Base-by-base conservation (phyloP, 2,329 filamentous ascomycete genomes). In the Alternaria arbusti region DNA sequence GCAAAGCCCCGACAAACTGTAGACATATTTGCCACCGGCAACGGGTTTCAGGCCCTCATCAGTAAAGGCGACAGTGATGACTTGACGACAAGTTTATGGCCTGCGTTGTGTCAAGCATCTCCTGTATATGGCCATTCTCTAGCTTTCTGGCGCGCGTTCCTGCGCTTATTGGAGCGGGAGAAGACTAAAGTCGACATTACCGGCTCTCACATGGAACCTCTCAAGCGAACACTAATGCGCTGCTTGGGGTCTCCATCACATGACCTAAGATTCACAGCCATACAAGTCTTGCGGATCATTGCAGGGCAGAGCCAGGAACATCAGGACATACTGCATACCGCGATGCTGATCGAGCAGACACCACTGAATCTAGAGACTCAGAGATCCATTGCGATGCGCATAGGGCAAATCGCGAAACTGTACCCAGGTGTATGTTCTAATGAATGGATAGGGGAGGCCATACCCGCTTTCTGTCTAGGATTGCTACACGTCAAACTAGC, bases 401-500 rank as follows among this genome's bases (percentile, higher is more conserved):
- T 97, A 57, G 91, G 95, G 50, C 94, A 93, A 73, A 85, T 97
- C 46, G 90, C 86, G 3, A 81, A 85, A 15, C 77, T 84, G 20
- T 97, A 96, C 75, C 81, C 86, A 6, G 83, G 86, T 23, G 76
- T 90, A 10, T 82, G 84, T 44, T 82, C 86, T 3, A 84, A 87
- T 40, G 87, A 87, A 2, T 92, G 90, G 88, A 82, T 96, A 67
- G 85, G 87, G 62, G 86, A 87, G 71, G 88, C 93, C 7, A 86
- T 98, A 28, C 92, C 94, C 0, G 86, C 88, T 0, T 98, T 94
- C 73, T 89, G 93, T 71, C 97, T 97, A 71, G 96, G 96, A 52
- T 87, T 97, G 80, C 86, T 98, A 63, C 96, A 94, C 1, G 89
- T 97, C 52, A 92, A 91, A 70, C 85, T 97, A 68, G 88, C 94